Conservation (phyloP, 2,329 filamentous ascomycete species). For the Hypoxylon sp. region DNA sequence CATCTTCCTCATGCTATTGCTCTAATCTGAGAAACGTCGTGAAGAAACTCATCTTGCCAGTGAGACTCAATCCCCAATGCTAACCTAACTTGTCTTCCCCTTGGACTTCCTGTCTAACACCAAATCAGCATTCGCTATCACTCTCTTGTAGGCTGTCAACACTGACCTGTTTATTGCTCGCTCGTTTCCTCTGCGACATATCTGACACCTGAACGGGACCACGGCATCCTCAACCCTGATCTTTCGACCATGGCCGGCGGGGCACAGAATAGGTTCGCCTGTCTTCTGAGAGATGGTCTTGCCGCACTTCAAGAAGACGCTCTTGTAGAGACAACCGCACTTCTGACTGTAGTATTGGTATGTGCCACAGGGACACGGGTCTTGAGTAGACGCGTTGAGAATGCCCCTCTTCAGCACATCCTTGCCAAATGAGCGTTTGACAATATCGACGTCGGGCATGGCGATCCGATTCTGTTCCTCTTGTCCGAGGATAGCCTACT, state of each 20-base stretch:
- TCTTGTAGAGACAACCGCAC: constrained; percentile 24
- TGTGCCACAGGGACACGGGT: constrained; percentile 3
- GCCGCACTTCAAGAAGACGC: constrained; percentile 21
- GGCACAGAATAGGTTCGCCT: constrained; percentile 3
- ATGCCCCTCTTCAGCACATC: constrained; percentile 5
- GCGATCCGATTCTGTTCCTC: background rate
- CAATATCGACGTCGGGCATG: background rate
- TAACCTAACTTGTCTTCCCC: background rate
- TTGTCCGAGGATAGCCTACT: background rate
- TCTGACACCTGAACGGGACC: constrained; percentile 8
- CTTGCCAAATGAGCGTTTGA: background rate
- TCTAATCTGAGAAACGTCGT: background rate
- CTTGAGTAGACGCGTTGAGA: background rate
- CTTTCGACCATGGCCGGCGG: background rate
- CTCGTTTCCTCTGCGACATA: background rate
- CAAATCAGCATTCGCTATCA: background rate
- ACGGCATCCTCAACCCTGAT: constrained; percentile 6
- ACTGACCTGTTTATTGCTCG: background rate
- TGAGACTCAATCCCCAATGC: background rate
- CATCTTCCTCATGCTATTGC: background rate
- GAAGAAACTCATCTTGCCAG: background rate
- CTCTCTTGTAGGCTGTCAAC: background rate
- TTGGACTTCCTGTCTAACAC: background rate
- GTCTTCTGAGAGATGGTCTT: constrained; percentile 2
- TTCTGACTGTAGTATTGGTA: constrained; percentile 26